These are phyloP conservation scores for Exophiala mesophila DNA, from an alignment of 2,329 filamentous ascomycete genomes.

Conservation along the genomic window DNA sequence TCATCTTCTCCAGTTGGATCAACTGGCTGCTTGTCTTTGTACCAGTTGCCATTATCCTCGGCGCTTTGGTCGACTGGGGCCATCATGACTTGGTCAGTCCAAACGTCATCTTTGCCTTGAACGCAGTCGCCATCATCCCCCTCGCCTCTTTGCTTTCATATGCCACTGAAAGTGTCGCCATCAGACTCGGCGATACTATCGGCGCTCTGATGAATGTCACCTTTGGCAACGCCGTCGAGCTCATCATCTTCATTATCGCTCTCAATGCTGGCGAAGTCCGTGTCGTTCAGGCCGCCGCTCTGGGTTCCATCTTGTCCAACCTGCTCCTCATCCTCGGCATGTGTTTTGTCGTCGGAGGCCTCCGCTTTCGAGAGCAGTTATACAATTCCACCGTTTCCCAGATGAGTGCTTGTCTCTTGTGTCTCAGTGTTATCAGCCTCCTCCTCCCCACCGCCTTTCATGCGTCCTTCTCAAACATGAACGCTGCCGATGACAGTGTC, in stretches of 20 bases:
- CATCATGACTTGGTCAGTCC: constrained; percentile 38
- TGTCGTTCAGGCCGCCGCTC: constrained; percentile 83
- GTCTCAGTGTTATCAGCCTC: constrained; percentile 83
- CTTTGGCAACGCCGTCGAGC: constrained; percentile 72
- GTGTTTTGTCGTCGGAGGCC: constrained; percentile 80
- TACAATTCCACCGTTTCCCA: constrained; percentile 95
- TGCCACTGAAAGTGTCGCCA: constrained; percentile 70
- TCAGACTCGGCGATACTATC: constrained; percentile 66
- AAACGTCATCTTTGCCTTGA: constrained; percentile 66
- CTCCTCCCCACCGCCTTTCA: constrained; percentile 89
- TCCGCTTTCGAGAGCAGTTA: constrained; percentile 86
- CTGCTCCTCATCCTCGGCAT: constrained; percentile 85
- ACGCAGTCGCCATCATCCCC: constrained; percentile 70
- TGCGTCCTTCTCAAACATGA: constrained; percentile 66
- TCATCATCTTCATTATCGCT: constrained; percentile 79
- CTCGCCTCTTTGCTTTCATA: constrained; percentile 66
- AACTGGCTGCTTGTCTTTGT: constrained; percentile 42
- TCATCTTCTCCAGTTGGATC: constrained; percentile 55
- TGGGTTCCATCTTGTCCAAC: constrained; percentile 87
- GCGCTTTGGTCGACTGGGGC: constrained; percentile 31
- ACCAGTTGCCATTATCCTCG: constrained; percentile 36
- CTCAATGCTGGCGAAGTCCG: constrained; percentile 77
- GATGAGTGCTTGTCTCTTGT: constrained; percentile 90
- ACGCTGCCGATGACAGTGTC: constrained; percentile 62
- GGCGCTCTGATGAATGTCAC: constrained; percentile 71